Evolutionary conservation across 163 green algal species (phyloP).

Genomic region (Smithsoniella earleae): DNA sequence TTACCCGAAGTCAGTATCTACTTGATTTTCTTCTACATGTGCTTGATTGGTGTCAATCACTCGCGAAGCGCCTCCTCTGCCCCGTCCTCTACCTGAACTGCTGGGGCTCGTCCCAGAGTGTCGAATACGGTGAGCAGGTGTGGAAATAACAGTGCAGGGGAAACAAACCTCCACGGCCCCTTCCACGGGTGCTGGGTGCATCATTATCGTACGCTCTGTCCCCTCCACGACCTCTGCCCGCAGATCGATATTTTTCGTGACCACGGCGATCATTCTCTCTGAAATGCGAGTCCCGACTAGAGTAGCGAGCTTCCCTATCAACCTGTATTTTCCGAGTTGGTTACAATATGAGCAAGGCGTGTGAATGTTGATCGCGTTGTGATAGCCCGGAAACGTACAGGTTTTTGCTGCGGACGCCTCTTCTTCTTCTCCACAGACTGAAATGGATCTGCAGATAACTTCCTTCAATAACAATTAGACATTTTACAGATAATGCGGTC

Average conservation of each 20-base stretch:
- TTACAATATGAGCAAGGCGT: too few relatives aligned
- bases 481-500: too few relatives aligned
- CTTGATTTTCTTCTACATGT: not conserved
- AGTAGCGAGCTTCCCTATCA: constrained; percentile 15
- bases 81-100: constrained; percentile 20
- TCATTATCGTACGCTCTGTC: constrained; percentile 10
- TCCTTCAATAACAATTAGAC: too few relatives aligned
- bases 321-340: constrained; percentile 8
- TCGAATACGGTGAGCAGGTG: too few relatives aligned
- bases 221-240: constrained; percentile 3
- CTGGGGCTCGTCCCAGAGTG: too few relatives aligned
- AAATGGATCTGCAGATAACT: constrained; percentile 18
- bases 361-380: too few relatives aligned
- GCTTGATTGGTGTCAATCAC: not conserved
- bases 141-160: too few relatives aligned
- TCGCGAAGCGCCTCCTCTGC: not conserved
- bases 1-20: constrained; percentile 19
- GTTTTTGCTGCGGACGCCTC: not conserved
- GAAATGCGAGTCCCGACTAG: not conserved
- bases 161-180: constrained; percentile 26
- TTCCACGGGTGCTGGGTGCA: not conserved
- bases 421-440: constrained; percentile 26
- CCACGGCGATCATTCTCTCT: constrained; percentile 12
- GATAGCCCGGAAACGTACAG: too few relatives aligned
- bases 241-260: not conserved